Evolutionary conservation across 169 alveolate genomes (phyloP).

Genomic region (Plasmodium malariae): DNA sequence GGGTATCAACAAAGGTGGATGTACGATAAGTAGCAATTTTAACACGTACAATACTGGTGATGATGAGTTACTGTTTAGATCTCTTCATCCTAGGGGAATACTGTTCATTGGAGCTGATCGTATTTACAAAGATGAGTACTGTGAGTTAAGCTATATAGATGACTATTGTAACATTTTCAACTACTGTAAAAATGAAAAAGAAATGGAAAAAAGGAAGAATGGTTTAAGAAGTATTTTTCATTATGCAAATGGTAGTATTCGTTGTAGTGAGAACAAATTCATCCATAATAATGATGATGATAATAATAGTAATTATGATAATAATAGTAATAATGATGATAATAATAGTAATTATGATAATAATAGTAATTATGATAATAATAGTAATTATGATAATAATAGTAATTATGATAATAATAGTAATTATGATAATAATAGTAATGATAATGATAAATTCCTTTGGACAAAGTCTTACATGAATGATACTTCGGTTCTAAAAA

Average conservation of each 20-base stretch:
- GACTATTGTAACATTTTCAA: not conserved
- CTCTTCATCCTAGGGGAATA: not conserved
- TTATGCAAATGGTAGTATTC: not conserved
- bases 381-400: not conserved
- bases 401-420: not conserved
- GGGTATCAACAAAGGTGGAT: not conserved
- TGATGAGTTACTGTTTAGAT: no score
- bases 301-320: not conserved
- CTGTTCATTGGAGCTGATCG: not conserved
- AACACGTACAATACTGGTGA: not conserved
- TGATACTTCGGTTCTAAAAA: constrained; percentile 31
- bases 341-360: no score
- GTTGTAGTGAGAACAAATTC: no score
- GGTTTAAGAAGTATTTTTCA: not conserved
- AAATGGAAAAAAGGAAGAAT: not conserved
- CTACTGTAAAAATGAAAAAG: not conserved
- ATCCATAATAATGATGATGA: not conserved
- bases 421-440: no score
- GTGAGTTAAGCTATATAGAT: not conserved
- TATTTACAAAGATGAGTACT: constrained; percentile 35
- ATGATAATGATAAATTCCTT: no score
- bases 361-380: no score
- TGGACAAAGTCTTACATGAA: constrained; percentile 47
- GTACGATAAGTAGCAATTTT: not conserved
- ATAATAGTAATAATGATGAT: no score